These are phyloP conservation scores for Blepharisma stoltei DNA, from an alignment of 73 alveolate genomes.

Conservation along the genomic window DNA sequence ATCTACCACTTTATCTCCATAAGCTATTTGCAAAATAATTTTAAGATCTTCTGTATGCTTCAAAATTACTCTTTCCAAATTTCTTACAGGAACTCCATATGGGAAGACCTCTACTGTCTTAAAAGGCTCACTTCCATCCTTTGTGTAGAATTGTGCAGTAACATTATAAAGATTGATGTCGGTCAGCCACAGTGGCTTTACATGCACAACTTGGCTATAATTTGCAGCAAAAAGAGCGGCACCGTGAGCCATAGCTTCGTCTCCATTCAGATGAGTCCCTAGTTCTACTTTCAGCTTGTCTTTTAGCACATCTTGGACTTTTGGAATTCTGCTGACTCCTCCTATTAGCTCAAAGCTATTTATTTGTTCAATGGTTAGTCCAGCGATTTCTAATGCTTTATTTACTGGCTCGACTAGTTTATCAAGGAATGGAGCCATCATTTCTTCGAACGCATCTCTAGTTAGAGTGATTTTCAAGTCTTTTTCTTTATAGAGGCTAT, in stretches of 20 bases:
- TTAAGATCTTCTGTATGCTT: background rate
- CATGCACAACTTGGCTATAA: constrained; percentile 46
- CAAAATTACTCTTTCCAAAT: background rate
- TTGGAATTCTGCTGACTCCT: constrained; percentile 96
- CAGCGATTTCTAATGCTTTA: constrained; percentile 64
- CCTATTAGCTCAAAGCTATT: constrained; percentile 90
- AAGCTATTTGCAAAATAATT: background rate
- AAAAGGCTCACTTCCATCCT: background rate
- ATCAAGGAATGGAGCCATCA: constrained; percentile 30
- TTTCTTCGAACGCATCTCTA: constrained; percentile 79
- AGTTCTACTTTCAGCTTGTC: constrained; percentile 65
- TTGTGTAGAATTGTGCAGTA: background rate
- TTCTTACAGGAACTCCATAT: background rate
- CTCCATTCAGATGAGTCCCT: constrained; percentile 97
- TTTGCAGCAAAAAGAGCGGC: constrained; percentile 95
- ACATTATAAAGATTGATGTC: background rate
- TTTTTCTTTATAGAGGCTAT: constrained; percentile 75
- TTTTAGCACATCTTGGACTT: constrained; percentile 70
- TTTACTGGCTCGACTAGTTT: constrained; percentile 74
- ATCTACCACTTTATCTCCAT: background rate
- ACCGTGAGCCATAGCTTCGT: constrained; percentile 96
- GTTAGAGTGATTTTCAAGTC: constrained; percentile 64
- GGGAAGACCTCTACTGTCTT: background rate
- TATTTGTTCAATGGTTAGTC: constrained; percentile 63
- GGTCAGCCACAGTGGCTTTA: constrained; percentile 24